Evolutionary conservation across 495 filamentous ascomycete species (phyloP), one percentile per base, ranked within the genome.

Genomic region (Clohesyomyces aquaticus): DNA sequence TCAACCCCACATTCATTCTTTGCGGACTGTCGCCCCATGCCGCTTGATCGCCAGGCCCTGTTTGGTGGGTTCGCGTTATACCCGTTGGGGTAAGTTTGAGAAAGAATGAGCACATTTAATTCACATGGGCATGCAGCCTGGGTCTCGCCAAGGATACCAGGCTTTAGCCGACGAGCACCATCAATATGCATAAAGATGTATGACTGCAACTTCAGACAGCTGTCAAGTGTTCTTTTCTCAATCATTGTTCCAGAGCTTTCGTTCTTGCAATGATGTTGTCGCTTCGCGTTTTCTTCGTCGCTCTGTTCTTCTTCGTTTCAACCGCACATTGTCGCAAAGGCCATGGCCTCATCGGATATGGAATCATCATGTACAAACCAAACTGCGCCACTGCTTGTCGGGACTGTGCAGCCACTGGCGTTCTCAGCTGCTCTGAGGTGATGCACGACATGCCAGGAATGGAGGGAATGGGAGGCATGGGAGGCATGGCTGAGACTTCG

Each of bases 281-380:
- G 32, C 14, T 38, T 50, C 47, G 19, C 14, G 12, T 22, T 22
- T 22, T 38, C 14, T 6, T 6, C 14, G 32, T 38, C 14, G 32
- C 32, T 14, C 32, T 72, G 26, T 23, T 38, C 10, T 41, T 32
- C 23, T 28, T 59, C 35, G 1, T 28, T 42, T 2, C 28, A n/a
- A 28, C 48, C 16, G 53, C 29, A 18, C 41, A 48, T 1, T 14
- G 41, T n/a, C 55, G 55, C 18, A 23, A 27, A 3, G 55, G 55
- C 27, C 42, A 59, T 28, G 38, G 55, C 2, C 55, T 61, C 25
- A 43, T 61, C 22, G 45, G 58, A 19, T 43, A 38, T 23, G 58
- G 58, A 6, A 61, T 41, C 26, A 41, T 14, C 16, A 61, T 61
- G 58, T 61, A 61, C 58, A 21, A 61, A 3, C 58, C 58, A 18